Conservation (phyloP, 2,329 filamentous ascomycete genomes). For the Beauveria brongniartii region DNA sequence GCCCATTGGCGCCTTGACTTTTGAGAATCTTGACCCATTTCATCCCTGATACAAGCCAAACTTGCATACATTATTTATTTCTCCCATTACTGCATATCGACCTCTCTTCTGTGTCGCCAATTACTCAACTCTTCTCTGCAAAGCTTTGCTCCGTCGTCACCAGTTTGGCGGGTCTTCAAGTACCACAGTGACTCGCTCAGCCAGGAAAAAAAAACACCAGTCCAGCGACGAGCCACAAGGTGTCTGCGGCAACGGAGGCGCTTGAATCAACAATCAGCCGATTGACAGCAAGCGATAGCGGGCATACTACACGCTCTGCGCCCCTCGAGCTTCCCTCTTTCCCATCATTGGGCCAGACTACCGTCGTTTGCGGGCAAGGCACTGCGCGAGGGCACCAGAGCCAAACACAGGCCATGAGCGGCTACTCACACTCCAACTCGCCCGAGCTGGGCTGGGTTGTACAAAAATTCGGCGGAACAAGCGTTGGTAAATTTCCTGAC, state of each 20-base stretch:
- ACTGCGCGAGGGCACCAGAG: background rate
- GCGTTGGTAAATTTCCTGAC: slow-evolving; percentile 84
- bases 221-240: slow-evolving; percentile 5
- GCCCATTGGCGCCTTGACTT: background rate
- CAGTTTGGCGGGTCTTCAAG: slow-evolving; percentile 1
- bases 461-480: slow-evolving; percentile 93
- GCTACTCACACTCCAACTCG: slow-evolving; percentile 26
- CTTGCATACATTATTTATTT: background rate
- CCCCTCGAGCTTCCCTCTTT: background rate
- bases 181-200: background rate
- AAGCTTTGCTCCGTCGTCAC: background rate
- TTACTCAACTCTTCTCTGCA: background rate
- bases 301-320: background rate
- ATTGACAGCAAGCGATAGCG: background rate
- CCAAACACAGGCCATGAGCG: slow-evolving; percentile 21
- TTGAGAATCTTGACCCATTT: background rate
- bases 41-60: background rate
- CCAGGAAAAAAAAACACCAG: background rate
- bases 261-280: background rate
- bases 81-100: too few relatives aligned
- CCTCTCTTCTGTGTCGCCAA: background rate
- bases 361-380: background rate
- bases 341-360: background rate
- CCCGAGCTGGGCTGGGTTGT: slow-evolving; percentile 63
- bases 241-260: background rate